Evolutionary conservation across 192 early-diverging fungal species (phyloP), one percentile per base, ranked within the genome.

Genomic region (Phlyctochytrium planicorne): DNA sequence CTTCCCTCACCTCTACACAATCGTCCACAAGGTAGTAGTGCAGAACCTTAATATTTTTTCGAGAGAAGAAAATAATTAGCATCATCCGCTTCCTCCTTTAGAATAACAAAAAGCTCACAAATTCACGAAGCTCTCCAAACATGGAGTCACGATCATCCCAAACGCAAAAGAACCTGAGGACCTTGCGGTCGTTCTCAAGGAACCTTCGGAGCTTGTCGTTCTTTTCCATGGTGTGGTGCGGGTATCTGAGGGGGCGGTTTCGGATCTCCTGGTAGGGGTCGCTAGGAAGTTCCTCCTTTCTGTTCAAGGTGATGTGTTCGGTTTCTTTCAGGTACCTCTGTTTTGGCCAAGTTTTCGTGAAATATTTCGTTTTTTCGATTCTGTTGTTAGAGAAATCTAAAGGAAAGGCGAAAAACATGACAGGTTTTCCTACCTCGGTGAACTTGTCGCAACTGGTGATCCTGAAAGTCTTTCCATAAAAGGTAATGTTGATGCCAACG

Each of bases 11-110:
- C 68, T 88, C 87, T 27, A 87, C 79, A 35, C 82, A 80, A 59
- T 88, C 87, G 72, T 88, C 87, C 36, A 88, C 87, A 2, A 88
- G 68, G 64, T 87, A 84, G 66, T 87, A 88, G 61, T 88, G 87
- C 20, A 88, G 52, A 2, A 80, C 67, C 78, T 80, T 23, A n/a
- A 17, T 67, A n/a, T 20, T 27, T 10, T 3, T 63, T 16, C 20
- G 60, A 63, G 56, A 56, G 16, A 24, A 10, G 32, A 59, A 14
- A n/a, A n/a, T n/a, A n/a, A n/a, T n/a, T n/a, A n/a, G n/a, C n/a
- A n/a, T n/a, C n/a, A n/a, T n/a, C n/a, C n/a, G n/a, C n/a, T n/a
- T n/a, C n/a, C 63, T 66, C 20, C 27, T 24, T 12, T 67, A 24
- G 62, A 31, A 23, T 16, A 14, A 50, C 40, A 50, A 50, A 50